phyloP scores from a whole-genome alignment of 2,329 filamentous ascomycete genomes.

The Rhynchosporium agropyri region DNA sequence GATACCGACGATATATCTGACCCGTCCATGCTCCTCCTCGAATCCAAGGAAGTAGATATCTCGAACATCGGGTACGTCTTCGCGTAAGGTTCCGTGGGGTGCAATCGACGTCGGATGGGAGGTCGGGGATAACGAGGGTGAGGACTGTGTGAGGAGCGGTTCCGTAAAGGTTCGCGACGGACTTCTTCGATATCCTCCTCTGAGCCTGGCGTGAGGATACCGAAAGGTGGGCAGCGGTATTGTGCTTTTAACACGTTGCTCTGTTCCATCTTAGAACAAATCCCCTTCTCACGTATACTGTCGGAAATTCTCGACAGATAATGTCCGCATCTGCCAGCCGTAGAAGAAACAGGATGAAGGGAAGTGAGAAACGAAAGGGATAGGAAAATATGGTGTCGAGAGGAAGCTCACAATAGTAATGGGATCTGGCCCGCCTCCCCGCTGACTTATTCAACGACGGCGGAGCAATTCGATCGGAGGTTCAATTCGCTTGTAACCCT shows the following conservation, averaged over 20 bases:
- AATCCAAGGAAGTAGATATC: conserved; percentile 29
- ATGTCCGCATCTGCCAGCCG: conserved; percentile 22
- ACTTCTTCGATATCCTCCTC: conserved; percentile 37
- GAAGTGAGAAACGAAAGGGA: background rate
- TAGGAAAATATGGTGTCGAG: conserved; percentile 14
- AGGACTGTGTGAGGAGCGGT: conserved; percentile 12
- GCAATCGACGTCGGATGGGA: conserved; percentile 28
- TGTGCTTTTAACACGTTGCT: conserved; percentile 26
- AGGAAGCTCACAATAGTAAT: conserved; percentile 34
- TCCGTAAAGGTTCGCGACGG: conserved; percentile 19
- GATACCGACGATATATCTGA: conserved; percentile 37
- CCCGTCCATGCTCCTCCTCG: conserved; percentile 38
- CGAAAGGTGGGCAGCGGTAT: conserved; percentile 28
- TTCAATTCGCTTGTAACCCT: conserved; percentile 29
- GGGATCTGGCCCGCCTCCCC: conserved; percentile 20
- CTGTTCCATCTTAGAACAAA: conserved; percentile 30
- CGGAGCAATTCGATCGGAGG: conserved; percentile 24
- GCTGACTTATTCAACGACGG: background rate
- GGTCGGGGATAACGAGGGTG: conserved; percentile 18
- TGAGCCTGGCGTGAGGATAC: conserved; percentile 32
- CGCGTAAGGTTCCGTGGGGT: conserved; percentile 24
- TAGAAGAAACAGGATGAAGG: background rate
- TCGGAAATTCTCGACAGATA: conserved; percentile 16
- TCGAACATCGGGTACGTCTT: conserved; percentile 31
- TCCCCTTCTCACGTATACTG: conserved; percentile 21